Conservation (phyloP, 257 asterid genomes). For the Scutellaria galericulata region DNA sequence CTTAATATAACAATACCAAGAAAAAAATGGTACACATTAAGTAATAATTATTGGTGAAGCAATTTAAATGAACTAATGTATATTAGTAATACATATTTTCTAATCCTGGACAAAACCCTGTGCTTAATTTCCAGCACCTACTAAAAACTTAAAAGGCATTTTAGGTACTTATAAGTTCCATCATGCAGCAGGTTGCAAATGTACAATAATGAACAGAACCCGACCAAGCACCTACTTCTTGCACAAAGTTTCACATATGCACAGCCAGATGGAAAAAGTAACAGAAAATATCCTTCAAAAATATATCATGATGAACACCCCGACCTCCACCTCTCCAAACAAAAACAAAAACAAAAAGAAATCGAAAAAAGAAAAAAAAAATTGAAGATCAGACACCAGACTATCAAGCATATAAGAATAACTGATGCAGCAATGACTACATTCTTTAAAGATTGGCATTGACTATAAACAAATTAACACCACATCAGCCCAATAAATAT, state of each 20-base stretch:
- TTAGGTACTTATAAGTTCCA: not conserved
- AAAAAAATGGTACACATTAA: not conserved
- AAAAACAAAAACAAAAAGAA: not conserved
- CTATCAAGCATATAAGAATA: not conserved
- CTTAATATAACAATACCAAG: constrained; percentile 12
- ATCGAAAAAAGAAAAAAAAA: not conserved
- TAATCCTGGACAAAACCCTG: not conserved
- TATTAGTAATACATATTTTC: not conserved
- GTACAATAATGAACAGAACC: not conserved
- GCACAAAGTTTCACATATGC: not conserved
- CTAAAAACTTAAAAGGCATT: not conserved
- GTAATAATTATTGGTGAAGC: not conserved
- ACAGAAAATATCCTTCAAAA: not conserved
- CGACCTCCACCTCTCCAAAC: not conserved
- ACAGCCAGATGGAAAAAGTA: not conserved
- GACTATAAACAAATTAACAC: not conserved
- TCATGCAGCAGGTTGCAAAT: not conserved
- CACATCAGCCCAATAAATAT: not conserved
- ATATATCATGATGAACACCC: not conserved
- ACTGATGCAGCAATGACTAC: not conserved
- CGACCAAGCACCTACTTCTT: not conserved
- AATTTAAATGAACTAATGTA: not conserved
- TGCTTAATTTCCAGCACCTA: constrained; percentile 1
- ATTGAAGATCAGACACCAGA: not conserved
- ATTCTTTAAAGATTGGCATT: not conserved